These are phyloP conservation scores for Cercospora citrullina DNA, from an alignment of 2,329 filamentous ascomycete species.

Conservation along the genomic window DNA sequence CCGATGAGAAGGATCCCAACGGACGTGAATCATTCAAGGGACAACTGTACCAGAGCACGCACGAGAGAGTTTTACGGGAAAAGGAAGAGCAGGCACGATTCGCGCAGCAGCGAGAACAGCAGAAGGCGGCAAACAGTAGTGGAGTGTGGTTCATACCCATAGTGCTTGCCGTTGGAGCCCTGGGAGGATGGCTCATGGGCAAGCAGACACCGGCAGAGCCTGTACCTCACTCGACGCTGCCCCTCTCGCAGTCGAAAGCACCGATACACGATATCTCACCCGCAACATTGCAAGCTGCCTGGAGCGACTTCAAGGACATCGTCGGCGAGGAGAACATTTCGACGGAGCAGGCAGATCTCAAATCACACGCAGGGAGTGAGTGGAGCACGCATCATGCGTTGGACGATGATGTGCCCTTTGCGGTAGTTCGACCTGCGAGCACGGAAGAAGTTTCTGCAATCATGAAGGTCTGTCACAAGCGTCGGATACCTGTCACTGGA, in stretches of 20 bases:
- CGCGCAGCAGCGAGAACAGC: slow-evolving; percentile 40
- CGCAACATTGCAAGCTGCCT: slow-evolving; percentile 63
- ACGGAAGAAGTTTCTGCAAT: slow-evolving; percentile 84
- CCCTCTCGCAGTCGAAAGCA: slow-evolving; percentile 50
- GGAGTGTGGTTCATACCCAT: slow-evolving; percentile 37
- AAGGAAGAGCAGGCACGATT: slow-evolving; percentile 57
- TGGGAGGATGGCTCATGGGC: slow-evolving; percentile 58
- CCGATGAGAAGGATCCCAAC: slow-evolving; percentile 41
- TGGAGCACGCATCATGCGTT: slow-evolving; percentile 58
- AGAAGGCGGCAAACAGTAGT: slow-evolving; percentile 33
- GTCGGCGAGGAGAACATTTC: slow-evolving; percentile 65
- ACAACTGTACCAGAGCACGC: slow-evolving; percentile 63
- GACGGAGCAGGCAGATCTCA: slow-evolving; percentile 55
- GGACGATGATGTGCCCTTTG: slow-evolving; percentile 49
- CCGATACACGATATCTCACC: slow-evolving; percentile 58
- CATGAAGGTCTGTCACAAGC: slow-evolving; percentile 82
- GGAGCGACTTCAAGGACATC: slow-evolving; percentile 62
- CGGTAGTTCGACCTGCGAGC: slow-evolving; percentile 72
- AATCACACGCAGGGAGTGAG: slow-evolving; percentile 60
- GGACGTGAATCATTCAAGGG: slow-evolving; percentile 55
- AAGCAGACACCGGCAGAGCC: slow-evolving; percentile 48
- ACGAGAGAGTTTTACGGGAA: slow-evolving; percentile 59
- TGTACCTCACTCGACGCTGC: slow-evolving; percentile 56
- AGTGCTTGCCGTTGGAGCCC: slow-evolving; percentile 53
- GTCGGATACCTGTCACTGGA: slow-evolving; percentile 79